Conservation (phyloP, 164 flowering plant genomes). For the Dillenia suffruticosa region DNA sequence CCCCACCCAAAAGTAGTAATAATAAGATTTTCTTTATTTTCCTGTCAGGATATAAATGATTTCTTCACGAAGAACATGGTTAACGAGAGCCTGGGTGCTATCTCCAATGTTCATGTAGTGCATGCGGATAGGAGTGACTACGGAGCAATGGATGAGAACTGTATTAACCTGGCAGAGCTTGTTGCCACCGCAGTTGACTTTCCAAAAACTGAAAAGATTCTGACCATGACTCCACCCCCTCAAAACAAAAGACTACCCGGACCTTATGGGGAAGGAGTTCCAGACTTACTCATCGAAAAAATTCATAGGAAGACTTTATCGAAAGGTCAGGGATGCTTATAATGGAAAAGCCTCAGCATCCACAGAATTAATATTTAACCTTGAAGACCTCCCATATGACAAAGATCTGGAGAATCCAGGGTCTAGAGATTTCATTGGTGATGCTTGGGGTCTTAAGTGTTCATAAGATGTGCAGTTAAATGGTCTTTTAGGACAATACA, state of each 20-base stretch:
- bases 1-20: too few species aligned
- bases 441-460: slow-evolving; percentile 16
- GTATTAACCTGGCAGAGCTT: slow-evolving; percentile 67
- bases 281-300: slow-evolving; percentile 68
- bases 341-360: slow-evolving; percentile 21
- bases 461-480: slow-evolving; percentile 63
- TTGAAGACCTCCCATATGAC: slow-evolving; percentile 52
- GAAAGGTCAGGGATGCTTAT: slow-evolving; percentile 45
- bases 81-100: slow-evolving; percentile 67
- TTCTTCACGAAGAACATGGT: slow-evolving; percentile 75
- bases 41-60: slow-evolving; percentile 28
- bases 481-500: slow-evolving; percentile 71
- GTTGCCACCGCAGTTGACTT: slow-evolving; percentile 96
- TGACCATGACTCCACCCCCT: slow-evolving; percentile 59
- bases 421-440: slow-evolving; percentile 38
- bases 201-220: slow-evolving; percentile 85
- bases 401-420: slow-evolving; percentile 59
- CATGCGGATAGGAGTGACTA: slow-evolving; percentile 78
- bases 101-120: slow-evolving; percentile 95
- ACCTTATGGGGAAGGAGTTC: slow-evolving; percentile 78
- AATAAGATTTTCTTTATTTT: too few species aligned
- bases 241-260: slow-evolving; percentile 81
- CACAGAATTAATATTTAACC: slow-evolving; percentile 15
- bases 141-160: slow-evolving; percentile 83
- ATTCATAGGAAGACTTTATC: slow-evolving; percentile 73